Percentiles rank a stretch among this genome's conserved stretches.
These are phyloP conservation scores for Rhizophora mangle DNA, from an alignment of 345 rosid species.

Conservation along the genomic window DNA sequence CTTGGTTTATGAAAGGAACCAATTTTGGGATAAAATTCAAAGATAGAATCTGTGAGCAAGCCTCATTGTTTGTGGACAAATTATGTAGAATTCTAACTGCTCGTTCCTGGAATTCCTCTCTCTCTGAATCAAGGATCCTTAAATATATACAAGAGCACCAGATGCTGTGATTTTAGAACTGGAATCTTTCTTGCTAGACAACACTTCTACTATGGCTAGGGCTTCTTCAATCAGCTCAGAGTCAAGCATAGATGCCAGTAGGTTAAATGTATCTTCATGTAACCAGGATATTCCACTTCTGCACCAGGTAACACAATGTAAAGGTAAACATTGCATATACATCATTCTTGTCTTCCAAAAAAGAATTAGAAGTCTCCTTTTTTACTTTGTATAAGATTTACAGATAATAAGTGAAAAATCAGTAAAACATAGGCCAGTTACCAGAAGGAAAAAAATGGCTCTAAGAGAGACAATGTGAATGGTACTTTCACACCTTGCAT, in stretches of 20 bases:
- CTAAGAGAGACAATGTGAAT: too few species aligned
- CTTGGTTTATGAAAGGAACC: conserved; percentile 49
- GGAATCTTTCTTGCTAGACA: conserved; percentile 43
- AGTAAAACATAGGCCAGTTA: conserved; percentile 5
- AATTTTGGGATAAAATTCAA: conserved; percentile 50
- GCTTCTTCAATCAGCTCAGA: conserved; percentile 54
- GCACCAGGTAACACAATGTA: conserved; percentile 31
- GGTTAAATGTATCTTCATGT: conserved; percentile 42
- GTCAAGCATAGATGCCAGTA: conserved; percentile 48
- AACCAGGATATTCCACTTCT: conserved; percentile 43
- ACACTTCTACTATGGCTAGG: conserved; percentile 47
- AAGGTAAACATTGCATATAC: conserved; percentile 4
- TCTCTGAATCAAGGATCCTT: conserved; percentile 41
- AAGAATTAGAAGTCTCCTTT: not conserved
- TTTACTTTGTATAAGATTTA: too few species aligned
- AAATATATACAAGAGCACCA: conserved; percentile 47
- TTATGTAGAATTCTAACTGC: conserved; percentile 54
- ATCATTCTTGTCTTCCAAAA: not conserved
- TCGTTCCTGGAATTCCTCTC: conserved; percentile 40
- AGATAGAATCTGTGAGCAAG: conserved; percentile 42
- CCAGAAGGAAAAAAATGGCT: too few species aligned
- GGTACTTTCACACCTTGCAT: too few species aligned
- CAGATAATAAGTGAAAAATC: not conserved
- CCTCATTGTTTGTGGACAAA: conserved; percentile 46
- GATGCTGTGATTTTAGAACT: conserved; percentile 45